Conservation (phyloP, 805 yeast genomes). For the Yamadazyma scolyti region DNA sequence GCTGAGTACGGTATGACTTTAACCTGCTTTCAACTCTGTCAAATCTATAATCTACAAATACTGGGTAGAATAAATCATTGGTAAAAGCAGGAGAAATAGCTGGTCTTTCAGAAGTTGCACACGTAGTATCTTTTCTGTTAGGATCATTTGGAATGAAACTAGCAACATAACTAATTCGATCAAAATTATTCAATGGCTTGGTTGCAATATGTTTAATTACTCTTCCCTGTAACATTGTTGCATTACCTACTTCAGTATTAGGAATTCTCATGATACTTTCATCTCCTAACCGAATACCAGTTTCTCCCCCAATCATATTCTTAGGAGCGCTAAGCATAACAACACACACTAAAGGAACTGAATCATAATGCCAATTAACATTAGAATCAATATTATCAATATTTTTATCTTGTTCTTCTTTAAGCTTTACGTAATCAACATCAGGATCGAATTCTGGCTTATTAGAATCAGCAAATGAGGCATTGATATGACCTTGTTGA, state of each 20-base stretch:
- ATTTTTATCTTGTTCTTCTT: constrained; percentile 8
- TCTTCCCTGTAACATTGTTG: constrained; percentile 18
- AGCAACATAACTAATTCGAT: constrained; percentile 41
- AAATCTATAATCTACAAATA: constrained; percentile 25
- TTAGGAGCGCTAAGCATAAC: constrained; percentile 11
- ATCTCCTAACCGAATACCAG: constrained; percentile 12
- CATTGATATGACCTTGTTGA: constrained; percentile 21
- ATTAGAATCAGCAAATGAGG: constrained; percentile 9
- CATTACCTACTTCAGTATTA: constrained; percentile 15
- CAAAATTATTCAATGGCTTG: constrained; percentile 23
- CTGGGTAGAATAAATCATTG: constrained; percentile 24
- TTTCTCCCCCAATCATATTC: constrained; percentile 13
- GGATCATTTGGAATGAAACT: constrained; percentile 40
- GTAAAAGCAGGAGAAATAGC: constrained; percentile 24
- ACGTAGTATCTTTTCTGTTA: constrained; percentile 29
- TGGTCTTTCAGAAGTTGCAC: constrained; percentile 39
- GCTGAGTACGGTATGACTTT: constrained; percentile 8
- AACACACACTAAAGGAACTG: constrained; percentile 10
- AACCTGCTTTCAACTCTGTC: constrained; percentile 20
- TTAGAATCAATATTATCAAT: constrained; percentile 6
- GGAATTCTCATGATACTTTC: constrained; percentile 12
- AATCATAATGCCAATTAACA: constrained; percentile 13
- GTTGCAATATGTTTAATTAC: constrained; percentile 20
- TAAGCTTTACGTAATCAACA: constrained; percentile 7
- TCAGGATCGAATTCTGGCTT: constrained; percentile 5